Percentiles rank a stretch among this genome's conserved stretches.
Conservation (phyloP, 495 filamentous ascomycete species). For the Aspergillus mulundensis region DNA sequence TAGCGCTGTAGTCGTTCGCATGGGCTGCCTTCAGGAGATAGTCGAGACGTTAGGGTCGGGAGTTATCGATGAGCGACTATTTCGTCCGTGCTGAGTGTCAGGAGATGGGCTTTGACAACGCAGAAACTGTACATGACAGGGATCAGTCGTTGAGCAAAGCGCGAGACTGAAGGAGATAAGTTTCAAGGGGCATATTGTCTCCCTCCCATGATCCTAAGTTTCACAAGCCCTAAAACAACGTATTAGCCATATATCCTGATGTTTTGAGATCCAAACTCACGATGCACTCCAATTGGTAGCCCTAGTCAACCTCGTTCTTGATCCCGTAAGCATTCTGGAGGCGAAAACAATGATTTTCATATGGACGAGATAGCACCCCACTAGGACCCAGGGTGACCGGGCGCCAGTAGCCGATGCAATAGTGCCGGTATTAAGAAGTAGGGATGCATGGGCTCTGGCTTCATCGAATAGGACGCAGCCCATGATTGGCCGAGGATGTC, state of each 20-base stretch:
- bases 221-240: neutral
- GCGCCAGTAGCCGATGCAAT: slow-evolving; percentile 7
- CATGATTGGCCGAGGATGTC: neutral
- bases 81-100: slow-evolving; percentile 2
- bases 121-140: neutral
- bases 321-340: neutral
- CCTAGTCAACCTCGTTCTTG: neutral
- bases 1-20: slow-evolving; percentile 2
- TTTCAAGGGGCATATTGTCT: slow-evolving; percentile 8
- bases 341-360: neutral
- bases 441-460: neutral
- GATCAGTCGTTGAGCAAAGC: neutral
- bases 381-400: neutral
- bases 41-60: neutral
- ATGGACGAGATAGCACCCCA: neutral
- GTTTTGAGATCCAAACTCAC: neutral
- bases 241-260: neutral
- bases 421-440: slow-evolving; percentile 8
- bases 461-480: neutral
- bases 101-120: neutral
- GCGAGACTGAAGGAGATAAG: neutral
- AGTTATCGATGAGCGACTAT: neutral
- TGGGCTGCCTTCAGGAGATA: neutral
- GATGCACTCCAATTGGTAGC: neutral
- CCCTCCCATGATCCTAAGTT: neutral